A percentile compares a stretch with the other conserved stretches of the same genome.
Conservation (phyloP, 1,139 yeast species). For the Hyphopichia wangnamkhiaoensis region DNA sequence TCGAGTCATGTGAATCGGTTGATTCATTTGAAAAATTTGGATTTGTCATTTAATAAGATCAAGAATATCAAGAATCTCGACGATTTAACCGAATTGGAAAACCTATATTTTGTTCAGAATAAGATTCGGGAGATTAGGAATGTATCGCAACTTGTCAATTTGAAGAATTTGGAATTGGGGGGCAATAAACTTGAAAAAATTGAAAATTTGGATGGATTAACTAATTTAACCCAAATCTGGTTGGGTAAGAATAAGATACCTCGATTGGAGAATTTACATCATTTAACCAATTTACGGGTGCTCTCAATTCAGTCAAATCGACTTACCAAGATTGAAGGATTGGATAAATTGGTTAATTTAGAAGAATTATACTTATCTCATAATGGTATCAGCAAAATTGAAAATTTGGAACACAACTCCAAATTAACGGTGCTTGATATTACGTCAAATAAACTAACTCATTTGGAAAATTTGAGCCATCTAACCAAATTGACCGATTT, state of each 20-base stretch:
- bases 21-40: slow-evolving; percentile 60
- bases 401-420: slow-evolving; percentile 70
- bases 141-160: slow-evolving; percentile 55
- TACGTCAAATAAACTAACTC: slow-evolving; percentile 67
- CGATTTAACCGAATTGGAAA: slow-evolving; percentile 58
- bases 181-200: slow-evolving; percentile 79
- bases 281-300: slow-evolving; percentile 65
- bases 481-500: slow-evolving; percentile 75
- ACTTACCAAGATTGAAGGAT: slow-evolving; percentile 76
- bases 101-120: slow-evolving; percentile 86
- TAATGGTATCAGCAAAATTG: slow-evolving; percentile 75
- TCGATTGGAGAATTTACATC: slow-evolving; percentile 61
- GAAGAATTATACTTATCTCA: slow-evolving; percentile 90
- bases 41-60: slow-evolving; percentile 88
- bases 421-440: slow-evolving; percentile 79
- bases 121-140: slow-evolving; percentile 74
- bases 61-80: slow-evolving; percentile 82
- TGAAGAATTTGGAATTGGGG: slow-evolving; percentile 83
- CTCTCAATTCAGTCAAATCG: slow-evolving; percentile 89
- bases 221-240: slow-evolving; percentile 78
- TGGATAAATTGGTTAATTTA: slow-evolving; percentile 67
- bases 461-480: slow-evolving; percentile 66
- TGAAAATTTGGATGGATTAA: slow-evolving; percentile 54
- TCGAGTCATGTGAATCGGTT: slow-evolving; percentile 67
- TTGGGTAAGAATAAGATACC: slow-evolving; percentile 84